Base-by-base conservation (phyloP, 2,329 filamentous ascomycete species). In the Fusarium sp. region DNA sequence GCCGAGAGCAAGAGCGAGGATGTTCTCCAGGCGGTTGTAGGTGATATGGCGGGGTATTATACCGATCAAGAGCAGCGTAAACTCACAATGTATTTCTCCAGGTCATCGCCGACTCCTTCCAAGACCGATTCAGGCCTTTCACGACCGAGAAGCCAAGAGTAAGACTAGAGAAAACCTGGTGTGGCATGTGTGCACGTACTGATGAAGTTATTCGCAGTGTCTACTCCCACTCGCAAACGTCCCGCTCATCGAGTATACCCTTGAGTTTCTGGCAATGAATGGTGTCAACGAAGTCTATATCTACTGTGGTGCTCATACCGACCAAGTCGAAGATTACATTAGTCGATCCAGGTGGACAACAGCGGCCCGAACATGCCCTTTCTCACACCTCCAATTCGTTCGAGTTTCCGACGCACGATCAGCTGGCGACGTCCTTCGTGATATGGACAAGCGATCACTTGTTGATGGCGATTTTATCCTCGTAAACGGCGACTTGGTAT, bases 211-310 rank as follows among this genome's bases (percentile, higher is more conserved):
- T 45, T 20, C 51, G 30, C 76, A 97, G 93, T 98, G 96, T 84
- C 91, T 99, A 32, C 86, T 99, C 9, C 94, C 95, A 13, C 87
- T 99, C 65, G 96, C 94, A 65, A 98, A 98, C 80, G 94, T 91
- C 3, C 95, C 96, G 38, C 85, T 99, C 69, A 97, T 99, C 82
- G 96, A 99, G 81, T 98, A 99, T 80, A 98, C 95, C 6, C 90
- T 98, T 76, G 94, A 98, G 78, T 98, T 97, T 76, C 90, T 99
- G 1, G 94, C 94, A 70, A 95, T 95, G 86, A 94, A 96, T 62
- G 94, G 94, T 62, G 94, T 98, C n/a, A 90, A 96, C 74, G 93
- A 98, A 71, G 92, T 98, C 57, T 97, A 92, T 79, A 88, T 99
- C 62, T 98, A 98, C 83, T 95, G 92, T 74, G 93, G 94, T 65